Conservation (phyloP, 2,329 filamentous ascomycete genomes). For the Cladosporium phlei region DNA sequence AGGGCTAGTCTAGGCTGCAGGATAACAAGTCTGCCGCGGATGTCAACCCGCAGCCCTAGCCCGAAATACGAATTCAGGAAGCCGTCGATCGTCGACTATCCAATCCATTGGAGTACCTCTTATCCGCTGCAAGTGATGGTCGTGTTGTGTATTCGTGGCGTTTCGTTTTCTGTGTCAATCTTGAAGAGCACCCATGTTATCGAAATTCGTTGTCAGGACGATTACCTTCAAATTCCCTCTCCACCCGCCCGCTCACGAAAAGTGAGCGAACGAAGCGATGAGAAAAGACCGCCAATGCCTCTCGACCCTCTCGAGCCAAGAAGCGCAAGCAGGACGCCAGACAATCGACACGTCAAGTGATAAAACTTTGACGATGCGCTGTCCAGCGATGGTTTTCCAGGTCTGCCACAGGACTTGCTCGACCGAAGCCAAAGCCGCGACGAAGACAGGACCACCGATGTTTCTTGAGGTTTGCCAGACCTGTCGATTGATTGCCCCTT, state of each 20-base stretch:
- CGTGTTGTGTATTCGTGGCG: too few species aligned
- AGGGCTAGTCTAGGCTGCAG: too few species aligned
- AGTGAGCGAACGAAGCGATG: slow-evolving; percentile 4
- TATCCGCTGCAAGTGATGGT: too few species aligned
- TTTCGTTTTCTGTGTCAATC: too few species aligned
- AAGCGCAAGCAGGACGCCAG: not conserved
- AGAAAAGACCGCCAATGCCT: slow-evolving; percentile 2
- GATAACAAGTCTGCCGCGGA: too few species aligned
- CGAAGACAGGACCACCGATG: not conserved
- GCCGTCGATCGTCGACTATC: too few species aligned
- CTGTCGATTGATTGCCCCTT: not conserved
- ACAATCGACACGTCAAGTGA: not conserved
- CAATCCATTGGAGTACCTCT: too few species aligned
- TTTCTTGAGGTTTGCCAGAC: not conserved
- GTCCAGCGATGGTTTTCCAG: not conserved
- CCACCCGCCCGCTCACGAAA: not conserved
- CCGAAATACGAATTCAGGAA: too few species aligned
- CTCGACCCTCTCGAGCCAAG: not conserved
- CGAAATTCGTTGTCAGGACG: too few species aligned
- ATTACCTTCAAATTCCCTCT: too few species aligned
- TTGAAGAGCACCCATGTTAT: too few species aligned
- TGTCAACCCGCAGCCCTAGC: too few species aligned
- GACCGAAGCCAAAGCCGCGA: not conserved
- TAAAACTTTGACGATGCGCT: not conserved
- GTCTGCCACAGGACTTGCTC: not conserved